Percentiles rank a stretch among this genome's conserved stretches.
Conservation (phyloP, 352 stramenopile genomes). For the Phytophthora crassamura region DNA sequence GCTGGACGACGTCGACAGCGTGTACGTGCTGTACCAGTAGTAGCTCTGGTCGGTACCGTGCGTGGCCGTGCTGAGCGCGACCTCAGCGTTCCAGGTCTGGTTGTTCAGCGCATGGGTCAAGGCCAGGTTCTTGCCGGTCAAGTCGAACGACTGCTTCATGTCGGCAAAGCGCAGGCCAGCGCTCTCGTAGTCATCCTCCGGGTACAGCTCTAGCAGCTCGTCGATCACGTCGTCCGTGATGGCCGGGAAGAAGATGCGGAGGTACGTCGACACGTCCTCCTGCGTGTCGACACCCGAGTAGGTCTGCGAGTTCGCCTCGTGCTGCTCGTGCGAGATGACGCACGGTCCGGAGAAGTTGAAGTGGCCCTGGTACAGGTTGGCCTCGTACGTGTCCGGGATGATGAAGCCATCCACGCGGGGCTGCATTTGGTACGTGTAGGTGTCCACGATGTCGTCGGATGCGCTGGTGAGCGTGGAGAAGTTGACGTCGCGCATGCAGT, state of each 20-base stretch:
- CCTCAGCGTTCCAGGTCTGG: conserved; percentile 36
- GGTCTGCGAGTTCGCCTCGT: conserved; percentile 25
- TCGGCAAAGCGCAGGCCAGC: conserved; percentile 34
- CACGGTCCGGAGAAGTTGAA: conserved; percentile 42
- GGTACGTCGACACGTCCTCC: conserved; percentile 25
- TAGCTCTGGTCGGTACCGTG: conserved; percentile 34
- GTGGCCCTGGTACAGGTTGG: conserved; percentile 36
- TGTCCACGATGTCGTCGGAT: conserved; percentile 11
- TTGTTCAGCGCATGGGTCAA: conserved; percentile 34
- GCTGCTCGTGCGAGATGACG: conserved; percentile 33
- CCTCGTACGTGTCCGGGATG: conserved; percentile 37
- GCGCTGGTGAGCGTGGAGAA: conserved; percentile 16
- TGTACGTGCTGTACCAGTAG: conserved; percentile 40
- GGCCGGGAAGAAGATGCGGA: conserved; percentile 34
- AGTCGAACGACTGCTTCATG: too few relatives aligned
- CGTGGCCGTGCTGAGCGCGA: conserved; percentile 14
- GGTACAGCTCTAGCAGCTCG: conserved; percentile 28
- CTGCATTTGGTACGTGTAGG: conserved; percentile 37
- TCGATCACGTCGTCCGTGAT: conserved; percentile 35
- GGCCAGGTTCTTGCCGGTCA: conserved; percentile 28
- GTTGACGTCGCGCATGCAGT: conserved; percentile 34
- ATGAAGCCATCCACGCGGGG: conserved; percentile 22
- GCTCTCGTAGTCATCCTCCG: conserved; percentile 25
- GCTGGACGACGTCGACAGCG: conserved; percentile 11
- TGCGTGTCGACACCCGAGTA: conserved; percentile 20